These are phyloP conservation scores for Moricandia arvensis DNA, from an alignment of 345 rosid genomes.

Conservation along the genomic window DNA sequence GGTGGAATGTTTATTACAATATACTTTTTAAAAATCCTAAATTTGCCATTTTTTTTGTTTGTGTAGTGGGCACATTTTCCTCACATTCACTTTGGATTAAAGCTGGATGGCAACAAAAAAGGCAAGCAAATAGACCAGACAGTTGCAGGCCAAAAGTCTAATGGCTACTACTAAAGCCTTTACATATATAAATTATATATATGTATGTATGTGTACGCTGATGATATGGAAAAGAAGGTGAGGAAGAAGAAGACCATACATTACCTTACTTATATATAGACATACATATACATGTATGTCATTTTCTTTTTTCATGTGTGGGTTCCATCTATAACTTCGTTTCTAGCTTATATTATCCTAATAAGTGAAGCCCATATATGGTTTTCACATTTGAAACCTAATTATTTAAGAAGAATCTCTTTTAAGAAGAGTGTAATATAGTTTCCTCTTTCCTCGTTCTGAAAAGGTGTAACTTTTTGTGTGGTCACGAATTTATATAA, in stretches of 20 bases:
- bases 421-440: constrained; percentile 24
- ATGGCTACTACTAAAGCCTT: constrained; percentile 55
- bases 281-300: constrained; percentile 15
- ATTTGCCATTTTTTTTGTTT: not conserved
- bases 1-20: constrained; percentile 26
- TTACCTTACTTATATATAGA: not conserved
- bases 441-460: constrained; percentile 31
- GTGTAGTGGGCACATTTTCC: constrained; percentile 96
- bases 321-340: constrained; percentile 20
- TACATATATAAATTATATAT: constrained; percentile 17
- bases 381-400: constrained; percentile 29
- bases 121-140: constrained; percentile 61
- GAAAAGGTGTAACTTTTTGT: constrained; percentile 33
- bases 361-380: constrained; percentile 16
- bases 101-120: constrained; percentile 78
- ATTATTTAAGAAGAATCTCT: constrained; percentile 27
- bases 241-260: constrained; percentile 27
- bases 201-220: constrained; percentile 15
- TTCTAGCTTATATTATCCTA: constrained; percentile 15
- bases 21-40: not conserved
- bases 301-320: constrained; percentile 21
- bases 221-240: constrained; percentile 23
- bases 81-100: constrained; percentile 85
- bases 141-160: constrained; percentile 61
- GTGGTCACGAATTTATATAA: constrained; percentile 27